Evolutionary conservation across 2,329 filamentous ascomycete genomes (phyloP), one percentile per base, ranked within the genome.

Genomic region (Xylariaceae sp.): DNA sequence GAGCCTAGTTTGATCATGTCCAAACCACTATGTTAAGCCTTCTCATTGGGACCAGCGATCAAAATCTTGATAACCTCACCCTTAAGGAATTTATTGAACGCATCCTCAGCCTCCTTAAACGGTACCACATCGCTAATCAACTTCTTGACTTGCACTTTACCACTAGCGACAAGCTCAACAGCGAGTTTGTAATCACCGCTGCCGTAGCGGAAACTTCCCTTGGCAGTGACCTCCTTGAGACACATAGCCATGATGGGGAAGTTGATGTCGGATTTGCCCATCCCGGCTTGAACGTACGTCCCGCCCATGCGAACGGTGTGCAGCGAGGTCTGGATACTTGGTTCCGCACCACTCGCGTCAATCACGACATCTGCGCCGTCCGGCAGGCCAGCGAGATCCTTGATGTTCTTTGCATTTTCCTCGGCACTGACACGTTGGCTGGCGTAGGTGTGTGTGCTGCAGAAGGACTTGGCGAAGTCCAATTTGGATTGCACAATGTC

Each of bases 231-330:
- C 75, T 97, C 92, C 74, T 96, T 96, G 44, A 85, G 78, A 68
- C 90, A 95, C 65, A 95, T 77, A 5, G 88, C 86, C 81, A 92
- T 88, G 67, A 97, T 95, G 45, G 92, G 92, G 75, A 96, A 96
- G 9, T 72, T 87, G 68, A 96, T 91, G 63, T 96, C 89, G 36
- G 83, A 70, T 66, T 86, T 87, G 64, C 92, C 92, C 90, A 96
- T 95, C 48, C 91, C 91, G 52, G 85, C 89, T 72, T 95, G 90
- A 9, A 95, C 85, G 62, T 89, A 92, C 14, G 80, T 85, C 31
- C 89, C 89, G 48, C 89, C 89, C 42, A 76, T 75, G 55, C 84
- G 79, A 22, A 90, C 79, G 17, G 78, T 78, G 69, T 91, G 85
- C 61, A 92, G 78, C 32, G 80, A 81, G 0, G 86, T 78, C 71